Percentiles rank a stretch among this genome's conserved stretches.
These are phyloP conservation scores for Huntiella abstrusa DNA, from an alignment of 2,329 filamentous ascomycete species.

Conservation along the genomic window DNA sequence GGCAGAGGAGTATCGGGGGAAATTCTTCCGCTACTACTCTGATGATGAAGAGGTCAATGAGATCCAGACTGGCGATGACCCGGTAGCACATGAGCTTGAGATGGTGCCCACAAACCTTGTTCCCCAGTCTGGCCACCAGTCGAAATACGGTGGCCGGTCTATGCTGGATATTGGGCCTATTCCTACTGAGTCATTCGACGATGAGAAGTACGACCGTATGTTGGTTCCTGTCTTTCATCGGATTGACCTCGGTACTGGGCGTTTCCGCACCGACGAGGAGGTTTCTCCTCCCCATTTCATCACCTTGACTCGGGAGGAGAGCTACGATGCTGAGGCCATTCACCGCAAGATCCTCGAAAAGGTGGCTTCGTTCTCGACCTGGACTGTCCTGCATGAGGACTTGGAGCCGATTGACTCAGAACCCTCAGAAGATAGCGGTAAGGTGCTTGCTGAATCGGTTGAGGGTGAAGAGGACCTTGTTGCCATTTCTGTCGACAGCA, in stretches of 20 bases:
- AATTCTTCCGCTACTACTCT: slow-evolving; percentile 73
- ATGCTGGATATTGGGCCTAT: slow-evolving; percentile 30
- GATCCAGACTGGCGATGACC: slow-evolving; percentile 46
- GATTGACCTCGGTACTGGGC: slow-evolving; percentile 14
- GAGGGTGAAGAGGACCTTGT: slow-evolving; percentile 83
- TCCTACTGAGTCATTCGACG: slow-evolving; percentile 35
- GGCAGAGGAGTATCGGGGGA: slow-evolving; percentile 63
- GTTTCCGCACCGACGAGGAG: slow-evolving; percentile 15
- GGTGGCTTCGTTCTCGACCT: slow-evolving; percentile 58
- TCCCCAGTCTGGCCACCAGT: slow-evolving; percentile 22
- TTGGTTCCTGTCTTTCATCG: slow-evolving; percentile 56
- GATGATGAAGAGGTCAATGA: slow-evolving; percentile 54
- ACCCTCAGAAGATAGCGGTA: slow-evolving; percentile 28
- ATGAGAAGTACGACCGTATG: slow-evolving; percentile 44
- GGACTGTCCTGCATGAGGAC: slow-evolving; percentile 38
- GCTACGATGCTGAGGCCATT: slow-evolving; percentile 47
- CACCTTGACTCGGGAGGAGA: slow-evolving; percentile 54
- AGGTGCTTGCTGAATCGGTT: slow-evolving; percentile 59
- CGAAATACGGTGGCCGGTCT: slow-evolving; percentile 28
- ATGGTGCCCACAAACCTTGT: slow-evolving; percentile 61
- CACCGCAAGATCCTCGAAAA: slow-evolving; percentile 63
- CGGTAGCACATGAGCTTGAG: slow-evolving; percentile 61
- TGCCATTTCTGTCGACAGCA: slow-evolving; percentile 41
- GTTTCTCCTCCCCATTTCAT: slow-evolving; percentile 47
- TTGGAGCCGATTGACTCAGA: slow-evolving; percentile 17